Evolutionary conservation across 106 monocot species (phyloP).

Genomic region (Apostasia shenzhenica): DNA sequence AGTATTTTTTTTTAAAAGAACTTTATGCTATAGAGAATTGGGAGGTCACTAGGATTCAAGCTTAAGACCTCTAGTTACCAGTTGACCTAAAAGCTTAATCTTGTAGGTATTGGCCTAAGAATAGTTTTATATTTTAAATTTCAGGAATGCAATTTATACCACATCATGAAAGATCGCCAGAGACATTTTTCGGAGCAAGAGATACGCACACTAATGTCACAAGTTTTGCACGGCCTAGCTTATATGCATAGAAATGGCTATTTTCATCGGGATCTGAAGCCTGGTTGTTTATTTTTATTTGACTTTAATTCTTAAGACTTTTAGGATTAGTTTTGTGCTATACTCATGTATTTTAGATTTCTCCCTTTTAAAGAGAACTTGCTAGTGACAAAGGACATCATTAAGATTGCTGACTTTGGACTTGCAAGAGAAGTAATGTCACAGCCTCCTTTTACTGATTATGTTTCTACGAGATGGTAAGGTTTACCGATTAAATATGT

Average conservation of each 20-base stretch:
- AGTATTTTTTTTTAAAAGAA: too few relatives aligned
- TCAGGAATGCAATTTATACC: constrained; percentile 81
- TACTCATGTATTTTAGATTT: not conserved
- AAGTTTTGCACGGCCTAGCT: constrained; percentile 75
- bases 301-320: not conserved
- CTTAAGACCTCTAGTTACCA: too few relatives aligned
- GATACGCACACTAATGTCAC: constrained; percentile 65
- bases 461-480: constrained; percentile 97
- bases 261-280: constrained; percentile 92
- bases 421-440: constrained; percentile 87
- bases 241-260: constrained; percentile 89
- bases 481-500: constrained; percentile 11
- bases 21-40: too few relatives aligned
- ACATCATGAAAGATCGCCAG: constrained; percentile 59
- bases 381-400: constrained; percentile 51
- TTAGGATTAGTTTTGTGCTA: not conserved
- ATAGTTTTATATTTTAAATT: not conserved
- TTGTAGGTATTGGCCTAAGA: too few relatives aligned
- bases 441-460: constrained; percentile 86
- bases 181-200: constrained; percentile 53
- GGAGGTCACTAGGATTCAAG: too few relatives aligned
- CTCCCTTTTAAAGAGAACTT: constrained; percentile 55
- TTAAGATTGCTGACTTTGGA: constrained; percentile 95
- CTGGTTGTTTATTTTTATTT: constrained; percentile 38
- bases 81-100: too few relatives aligned